phyloP scores from a whole-genome alignment of 768 basidiomycete species.

The Albatrellus ellisii region DNA sequence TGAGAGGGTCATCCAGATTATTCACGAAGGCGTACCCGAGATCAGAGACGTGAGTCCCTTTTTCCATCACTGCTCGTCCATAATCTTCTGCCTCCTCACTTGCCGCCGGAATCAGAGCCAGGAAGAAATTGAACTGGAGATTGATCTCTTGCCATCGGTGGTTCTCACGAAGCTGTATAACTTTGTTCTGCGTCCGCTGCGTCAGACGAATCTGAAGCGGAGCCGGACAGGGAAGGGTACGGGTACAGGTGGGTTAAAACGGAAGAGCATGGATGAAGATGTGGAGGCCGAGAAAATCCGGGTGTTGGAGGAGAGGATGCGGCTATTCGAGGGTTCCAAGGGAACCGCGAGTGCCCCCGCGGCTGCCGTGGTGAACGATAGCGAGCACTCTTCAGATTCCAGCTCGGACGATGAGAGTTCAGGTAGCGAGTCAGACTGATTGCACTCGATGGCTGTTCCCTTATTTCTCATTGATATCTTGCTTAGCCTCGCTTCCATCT shows the following conservation, averaged over 20 bases:
- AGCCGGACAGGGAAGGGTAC: conserved; percentile 68
- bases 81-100: conserved; percentile 9
- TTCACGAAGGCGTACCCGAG: conserved; percentile 87
- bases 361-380: conserved; percentile 36
- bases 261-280: conserved; percentile 96
- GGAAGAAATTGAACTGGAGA: conserved; percentile 98
- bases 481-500: conserved; percentile 7
- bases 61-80: conserved; percentile 4
- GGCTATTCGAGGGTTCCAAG: conserved; percentile 53
- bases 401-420: conserved; percentile 73
- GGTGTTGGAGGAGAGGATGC: conserved; percentile 78
- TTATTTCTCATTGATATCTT: neutral
- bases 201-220: conserved; percentile 39
- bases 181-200: conserved; percentile 76
- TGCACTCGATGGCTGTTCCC: neutral
- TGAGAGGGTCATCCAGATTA: conserved; percentile 88
- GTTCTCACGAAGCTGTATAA: conserved; percentile 93
- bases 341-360: conserved; percentile 22
- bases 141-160: conserved; percentile 75
- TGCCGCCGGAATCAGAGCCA: conserved; percentile 48
- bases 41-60: conserved; percentile 70
- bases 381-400: conserved; percentile 70
- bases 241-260: conserved; percentile 81
- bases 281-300: conserved; percentile 93
- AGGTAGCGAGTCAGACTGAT: conserved; percentile 72